These are phyloP conservation scores for Penicillium arizonense DNA, from an alignment of 495 filamentous ascomycete species.

Conservation along the genomic window DNA sequence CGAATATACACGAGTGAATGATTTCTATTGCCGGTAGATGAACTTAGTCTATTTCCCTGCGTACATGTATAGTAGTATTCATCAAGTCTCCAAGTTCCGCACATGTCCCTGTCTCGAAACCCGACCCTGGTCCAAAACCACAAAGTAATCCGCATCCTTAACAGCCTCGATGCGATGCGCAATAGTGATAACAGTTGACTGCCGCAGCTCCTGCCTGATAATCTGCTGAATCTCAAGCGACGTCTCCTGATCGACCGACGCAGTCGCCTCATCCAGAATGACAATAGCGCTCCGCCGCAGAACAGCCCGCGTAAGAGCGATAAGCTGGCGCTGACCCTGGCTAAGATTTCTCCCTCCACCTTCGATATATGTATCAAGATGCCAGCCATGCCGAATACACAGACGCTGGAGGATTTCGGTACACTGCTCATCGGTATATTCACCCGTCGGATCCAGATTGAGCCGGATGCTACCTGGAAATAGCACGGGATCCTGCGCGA, in stretches of 20 bases:
- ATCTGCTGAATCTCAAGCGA: constrained; percentile 75
- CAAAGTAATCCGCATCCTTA: constrained; percentile 69
- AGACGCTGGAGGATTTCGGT: constrained; percentile 49
- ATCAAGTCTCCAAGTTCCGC: constrained; percentile 16
- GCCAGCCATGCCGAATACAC: constrained; percentile 52
- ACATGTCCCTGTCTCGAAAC: constrained; percentile 40
- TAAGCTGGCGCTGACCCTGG: constrained; percentile 61
- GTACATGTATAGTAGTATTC: constrained; percentile 38
- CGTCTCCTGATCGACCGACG: constrained; percentile 76
- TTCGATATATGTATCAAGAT: constrained; percentile 52
- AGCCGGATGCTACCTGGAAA: constrained; percentile 59
- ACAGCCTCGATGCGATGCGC: constrained; percentile 82
- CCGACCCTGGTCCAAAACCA: constrained; percentile 67
- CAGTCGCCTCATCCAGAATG: constrained; percentile 81
- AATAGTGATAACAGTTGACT: constrained; percentile 84
- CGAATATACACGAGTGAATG: not conserved
- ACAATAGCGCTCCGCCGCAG: constrained; percentile 57
- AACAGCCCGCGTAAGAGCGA: constrained; percentile 58
- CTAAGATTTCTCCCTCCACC: constrained; percentile 58
- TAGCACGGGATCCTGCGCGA: constrained; percentile 64
- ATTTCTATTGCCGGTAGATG: constrained; percentile 13
- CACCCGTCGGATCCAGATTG: constrained; percentile 54
- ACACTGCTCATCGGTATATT: constrained; percentile 51
- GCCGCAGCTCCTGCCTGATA: constrained; percentile 67
- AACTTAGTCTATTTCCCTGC: not conserved